Conservation (phyloP, 2,329 filamentous ascomycete species). For the Aschersonia sp. region DNA sequence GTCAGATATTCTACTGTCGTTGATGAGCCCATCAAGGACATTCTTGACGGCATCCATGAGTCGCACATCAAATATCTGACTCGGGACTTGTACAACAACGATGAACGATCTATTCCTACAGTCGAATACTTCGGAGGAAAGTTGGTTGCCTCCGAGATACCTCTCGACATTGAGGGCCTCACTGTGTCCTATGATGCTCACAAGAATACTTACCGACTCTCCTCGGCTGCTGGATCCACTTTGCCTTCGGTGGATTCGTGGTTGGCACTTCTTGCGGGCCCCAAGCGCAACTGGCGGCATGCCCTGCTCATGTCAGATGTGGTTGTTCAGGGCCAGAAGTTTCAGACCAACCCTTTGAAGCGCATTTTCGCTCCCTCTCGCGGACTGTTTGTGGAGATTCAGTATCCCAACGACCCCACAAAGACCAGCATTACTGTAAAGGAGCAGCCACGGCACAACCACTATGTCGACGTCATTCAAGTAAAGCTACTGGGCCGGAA, state of each 20-base stretch:
- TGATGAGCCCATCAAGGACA: slow-evolving; percentile 90
- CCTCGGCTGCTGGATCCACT: slow-evolving; percentile 54
- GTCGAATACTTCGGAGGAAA: slow-evolving; percentile 95
- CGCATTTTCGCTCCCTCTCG: slow-evolving; percentile 77
- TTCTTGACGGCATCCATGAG: slow-evolving; percentile 80
- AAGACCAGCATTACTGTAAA: slow-evolving; percentile 78
- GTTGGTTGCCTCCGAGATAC: slow-evolving; percentile 54
- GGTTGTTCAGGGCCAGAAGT: slow-evolving; percentile 88
- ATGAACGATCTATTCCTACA: slow-evolving; percentile 61
- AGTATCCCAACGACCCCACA: slow-evolving; percentile 62
- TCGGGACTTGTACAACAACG: slow-evolving; percentile 62
- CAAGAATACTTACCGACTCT: slow-evolving; percentile 76
- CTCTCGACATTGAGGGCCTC: slow-evolving; percentile 72
- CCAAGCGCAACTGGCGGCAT: slow-evolving; percentile 80
- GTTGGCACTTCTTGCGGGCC: slow-evolving; percentile 77
- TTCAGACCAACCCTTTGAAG: slow-evolving; percentile 91
- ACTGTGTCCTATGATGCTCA: slow-evolving; percentile 63
- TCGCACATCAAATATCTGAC: slow-evolving; percentile 72
- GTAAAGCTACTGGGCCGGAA: slow-evolving; percentile 61
- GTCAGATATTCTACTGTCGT: slow-evolving; percentile 79
- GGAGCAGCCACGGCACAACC: slow-evolving; percentile 75
- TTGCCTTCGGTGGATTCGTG: slow-evolving; percentile 72
- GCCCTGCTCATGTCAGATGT: slow-evolving; percentile 89
- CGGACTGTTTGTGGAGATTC: slow-evolving; percentile 81
- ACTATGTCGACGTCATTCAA: slow-evolving; percentile 79